Percentiles rank a stretch among this genome's conserved stretches.
Conservation (phyloP, 495 filamentous ascomycete genomes). For the Penicillium lividum region DNA sequence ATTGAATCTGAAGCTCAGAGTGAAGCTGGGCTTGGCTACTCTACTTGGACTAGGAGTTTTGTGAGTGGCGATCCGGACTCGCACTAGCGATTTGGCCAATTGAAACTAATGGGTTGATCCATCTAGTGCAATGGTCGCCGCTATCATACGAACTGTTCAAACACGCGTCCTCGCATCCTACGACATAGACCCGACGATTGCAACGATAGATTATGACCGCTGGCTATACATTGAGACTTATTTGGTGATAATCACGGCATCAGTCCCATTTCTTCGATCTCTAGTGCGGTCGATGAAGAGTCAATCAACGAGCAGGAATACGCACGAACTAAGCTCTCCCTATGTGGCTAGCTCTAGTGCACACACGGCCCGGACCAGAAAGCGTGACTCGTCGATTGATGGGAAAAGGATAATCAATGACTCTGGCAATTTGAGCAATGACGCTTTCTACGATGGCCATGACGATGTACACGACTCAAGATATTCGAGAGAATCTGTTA, state of each 20-base stretch:
- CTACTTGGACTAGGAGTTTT: slow-evolving; percentile 49
- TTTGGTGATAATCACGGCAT: slow-evolving; percentile 36
- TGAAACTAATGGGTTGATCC: neutral
- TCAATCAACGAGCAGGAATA: slow-evolving; percentile 12
- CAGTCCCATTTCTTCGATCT: slow-evolving; percentile 32
- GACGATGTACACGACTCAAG: slow-evolving; percentile 6
- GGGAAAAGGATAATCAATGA: slow-evolving; percentile 17
- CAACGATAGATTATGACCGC: slow-evolving; percentile 28
- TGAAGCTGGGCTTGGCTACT: slow-evolving; percentile 48
- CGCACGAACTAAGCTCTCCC: slow-evolving; percentile 19
- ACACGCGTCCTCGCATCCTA: slow-evolving; percentile 27
- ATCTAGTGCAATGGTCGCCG: slow-evolving; percentile 33
- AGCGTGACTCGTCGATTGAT: slow-evolving; percentile 14
- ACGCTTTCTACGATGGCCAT: slow-evolving; percentile 12
- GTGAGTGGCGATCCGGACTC: slow-evolving; percentile 26
- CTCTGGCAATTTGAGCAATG: slow-evolving; percentile 11
- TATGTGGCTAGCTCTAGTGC: slow-evolving; percentile 10
- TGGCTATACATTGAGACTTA: slow-evolving; percentile 36
- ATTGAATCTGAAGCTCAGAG: slow-evolving; percentile 41
- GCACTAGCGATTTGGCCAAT: neutral
- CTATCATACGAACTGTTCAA: slow-evolving; percentile 33
- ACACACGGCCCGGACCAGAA: slow-evolving; percentile 5
- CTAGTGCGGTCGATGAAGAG: slow-evolving; percentile 16
- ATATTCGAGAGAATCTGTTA: slow-evolving; percentile 9
- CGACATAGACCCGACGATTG: slow-evolving; percentile 28